A percentile compares a stretch with the other conserved stretches of the same genome.
Conservation (phyloP, 768 basidiomycete species). For the Rubroboletus satanas region DNA sequence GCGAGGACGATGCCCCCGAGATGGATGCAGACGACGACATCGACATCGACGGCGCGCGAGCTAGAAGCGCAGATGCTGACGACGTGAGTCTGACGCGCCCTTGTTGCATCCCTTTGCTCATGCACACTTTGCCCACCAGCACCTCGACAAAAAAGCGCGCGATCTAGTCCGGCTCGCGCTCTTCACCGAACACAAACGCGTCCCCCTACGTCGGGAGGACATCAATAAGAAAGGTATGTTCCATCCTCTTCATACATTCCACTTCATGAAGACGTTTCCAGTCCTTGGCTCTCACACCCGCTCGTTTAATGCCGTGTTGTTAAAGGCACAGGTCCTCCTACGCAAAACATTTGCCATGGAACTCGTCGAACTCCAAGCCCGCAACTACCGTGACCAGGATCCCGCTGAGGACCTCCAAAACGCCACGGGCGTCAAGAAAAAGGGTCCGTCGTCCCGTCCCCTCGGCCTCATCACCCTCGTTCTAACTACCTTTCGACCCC, state of each 20-base stretch:
- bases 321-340: slow-evolving; percentile 60
- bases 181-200: slow-evolving; percentile 71
- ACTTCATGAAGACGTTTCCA: slow-evolving; percentile 10
- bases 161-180: slow-evolving; percentile 78
- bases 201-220: slow-evolving; percentile 72
- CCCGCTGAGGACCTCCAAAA: slow-evolving; percentile 43
- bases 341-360: slow-evolving; percentile 76
- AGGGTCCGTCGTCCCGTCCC: slow-evolving; percentile 38
- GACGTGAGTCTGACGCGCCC: slow-evolving; percentile 12
- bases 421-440: slow-evolving; percentile 62
- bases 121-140: slow-evolving; percentile 38
- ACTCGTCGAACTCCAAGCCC: slow-evolving; percentile 69
- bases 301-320: slow-evolving; percentile 63
- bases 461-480: not conserved
- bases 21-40: slow-evolving; percentile 20
- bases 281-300: slow-evolving; percentile 49
- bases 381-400: slow-evolving; percentile 42
- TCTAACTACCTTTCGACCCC: not conserved
- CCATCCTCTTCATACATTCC: not conserved
- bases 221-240: slow-evolving; percentile 74
- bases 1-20: slow-evolving; percentile 29
- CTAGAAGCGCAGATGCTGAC: slow-evolving; percentile 19
- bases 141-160: slow-evolving; percentile 58
- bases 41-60: slow-evolving; percentile 33
- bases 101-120: not conserved